Evolutionary conservation across 495 filamentous ascomycete species (phyloP).

Genomic region (Penicillium manginii): DNA sequence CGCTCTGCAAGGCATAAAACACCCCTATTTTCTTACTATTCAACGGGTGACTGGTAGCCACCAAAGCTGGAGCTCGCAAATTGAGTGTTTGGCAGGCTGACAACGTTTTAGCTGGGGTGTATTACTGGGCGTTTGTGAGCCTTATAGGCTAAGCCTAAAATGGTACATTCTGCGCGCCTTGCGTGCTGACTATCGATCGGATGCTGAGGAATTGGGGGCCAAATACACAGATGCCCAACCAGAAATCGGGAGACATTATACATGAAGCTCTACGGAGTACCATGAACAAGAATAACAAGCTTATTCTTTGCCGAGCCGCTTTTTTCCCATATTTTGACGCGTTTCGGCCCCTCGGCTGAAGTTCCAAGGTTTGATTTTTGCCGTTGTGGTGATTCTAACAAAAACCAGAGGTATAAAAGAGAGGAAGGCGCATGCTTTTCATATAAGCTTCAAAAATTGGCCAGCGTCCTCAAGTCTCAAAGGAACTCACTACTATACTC

Average conservation of each 20-base stretch:
- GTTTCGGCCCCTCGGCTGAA: too few species aligned
- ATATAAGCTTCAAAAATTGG: too few species aligned
- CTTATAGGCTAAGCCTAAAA: neutral
- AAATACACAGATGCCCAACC: neutral
- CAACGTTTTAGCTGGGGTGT: neutral
- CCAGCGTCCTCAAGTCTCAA: too few species aligned
- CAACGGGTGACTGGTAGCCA: neutral
- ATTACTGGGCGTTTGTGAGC: neutral
- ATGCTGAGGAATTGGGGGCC: neutral
- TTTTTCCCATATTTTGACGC: too few species aligned
- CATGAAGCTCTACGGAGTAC: neutral
- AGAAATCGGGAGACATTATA: neutral
- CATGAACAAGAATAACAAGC: neutral
- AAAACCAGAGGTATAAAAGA: too few species aligned
- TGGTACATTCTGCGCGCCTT: conserved; percentile 1
- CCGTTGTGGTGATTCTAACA: too few species aligned
- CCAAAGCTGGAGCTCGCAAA: neutral
- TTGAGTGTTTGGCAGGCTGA: neutral
- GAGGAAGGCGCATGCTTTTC: too few species aligned
- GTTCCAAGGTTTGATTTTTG: too few species aligned
- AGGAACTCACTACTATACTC: neutral
- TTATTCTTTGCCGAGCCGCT: neutral
- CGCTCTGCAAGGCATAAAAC: neutral
- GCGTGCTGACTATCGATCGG: neutral
- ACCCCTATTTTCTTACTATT: neutral